These are phyloP conservation scores for Macrophomina pseudophaseolina DNA, from an alignment of 2,329 filamentous ascomycete genomes.

Conservation along the genomic window DNA sequence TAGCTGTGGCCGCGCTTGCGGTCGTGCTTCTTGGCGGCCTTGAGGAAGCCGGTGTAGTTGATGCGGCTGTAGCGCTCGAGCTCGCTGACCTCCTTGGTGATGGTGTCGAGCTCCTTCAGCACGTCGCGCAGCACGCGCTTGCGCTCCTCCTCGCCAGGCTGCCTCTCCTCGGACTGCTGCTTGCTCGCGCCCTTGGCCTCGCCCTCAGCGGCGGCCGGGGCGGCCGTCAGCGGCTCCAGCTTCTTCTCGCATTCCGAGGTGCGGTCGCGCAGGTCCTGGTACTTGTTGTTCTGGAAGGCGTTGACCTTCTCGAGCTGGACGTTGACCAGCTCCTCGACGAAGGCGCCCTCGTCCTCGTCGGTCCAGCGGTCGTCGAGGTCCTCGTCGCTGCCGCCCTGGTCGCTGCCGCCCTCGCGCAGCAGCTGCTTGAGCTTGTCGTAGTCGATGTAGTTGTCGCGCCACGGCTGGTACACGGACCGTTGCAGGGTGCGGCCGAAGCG, in stretches of 20 bases:
- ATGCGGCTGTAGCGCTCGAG: slow-evolving; percentile 93
- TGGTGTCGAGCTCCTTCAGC: slow-evolving; percentile 78
- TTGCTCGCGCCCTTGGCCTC: slow-evolving; percentile 20
- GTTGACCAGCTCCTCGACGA: slow-evolving; percentile 95
- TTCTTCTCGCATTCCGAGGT: slow-evolving; percentile 71
- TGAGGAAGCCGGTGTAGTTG: slow-evolving; percentile 97
- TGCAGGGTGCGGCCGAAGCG: slow-evolving; percentile 90
- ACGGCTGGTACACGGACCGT: slow-evolving; percentile 79
- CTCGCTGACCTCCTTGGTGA: slow-evolving; percentile 89
- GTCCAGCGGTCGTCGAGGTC: slow-evolving; percentile 76
- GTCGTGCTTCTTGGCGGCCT: slow-evolving; percentile 99
- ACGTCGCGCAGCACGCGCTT: slow-evolving; percentile 69
- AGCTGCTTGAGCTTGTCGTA: slow-evolving; percentile 91
- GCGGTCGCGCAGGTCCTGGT: slow-evolving; percentile 80
- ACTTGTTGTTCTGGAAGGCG: slow-evolving; percentile 82
- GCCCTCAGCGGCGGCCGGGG: slow-evolving; percentile 24
- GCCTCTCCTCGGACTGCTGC: slow-evolving; percentile 31
- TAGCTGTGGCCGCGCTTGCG: slow-evolving; percentile 86
- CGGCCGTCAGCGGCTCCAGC: slow-evolving; percentile 62
- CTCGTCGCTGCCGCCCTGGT: slow-evolving; percentile 52
- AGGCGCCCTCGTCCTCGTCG: slow-evolving; percentile 88
- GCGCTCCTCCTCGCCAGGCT: slow-evolving; percentile 45
- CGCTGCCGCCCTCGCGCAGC: slow-evolving; percentile 70
- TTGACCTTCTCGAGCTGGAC: slow-evolving; percentile 95
- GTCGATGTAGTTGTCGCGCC: slow-evolving; percentile 94